Percentiles rank a stretch among this genome's conserved stretches.
Evolutionary conservation across 306 rosid species (phyloP).

Genomic region (Gillenia trifoliata): DNA sequence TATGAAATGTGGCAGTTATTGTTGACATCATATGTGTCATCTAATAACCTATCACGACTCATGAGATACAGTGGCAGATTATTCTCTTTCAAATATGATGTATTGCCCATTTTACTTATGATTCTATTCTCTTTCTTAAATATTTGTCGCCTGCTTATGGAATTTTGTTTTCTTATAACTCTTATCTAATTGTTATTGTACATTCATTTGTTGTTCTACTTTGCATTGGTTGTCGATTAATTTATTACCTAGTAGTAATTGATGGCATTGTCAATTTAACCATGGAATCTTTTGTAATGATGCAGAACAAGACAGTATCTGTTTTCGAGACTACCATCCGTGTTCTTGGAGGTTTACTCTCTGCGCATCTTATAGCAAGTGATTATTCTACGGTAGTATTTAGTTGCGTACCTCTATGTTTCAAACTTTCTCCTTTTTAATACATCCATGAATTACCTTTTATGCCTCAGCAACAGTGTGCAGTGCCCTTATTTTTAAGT

Average conservation of each 20-base stretch:
- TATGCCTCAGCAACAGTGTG: background rate
- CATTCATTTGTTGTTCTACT: background rate
- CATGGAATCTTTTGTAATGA: background rate
- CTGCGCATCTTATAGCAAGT: conserved; percentile 86
- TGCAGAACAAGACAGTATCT: conserved; percentile 96
- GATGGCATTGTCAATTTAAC: conserved; percentile 4
- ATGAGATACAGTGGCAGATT: background rate
- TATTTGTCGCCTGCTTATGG: background rate
- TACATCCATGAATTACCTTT: background rate
- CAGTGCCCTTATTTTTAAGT: background rate
- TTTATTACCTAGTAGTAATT: background rate
- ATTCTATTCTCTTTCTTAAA: background rate
- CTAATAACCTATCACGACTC: background rate
- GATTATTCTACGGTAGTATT: conserved; percentile 83
- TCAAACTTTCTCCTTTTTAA: background rate
- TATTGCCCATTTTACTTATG: background rate
- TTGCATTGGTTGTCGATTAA: background rate
- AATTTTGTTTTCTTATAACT: background rate
- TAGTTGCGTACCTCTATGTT: conserved; percentile 2
- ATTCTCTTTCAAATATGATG: background rate
- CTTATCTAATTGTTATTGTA: background rate
- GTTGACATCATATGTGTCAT: background rate
- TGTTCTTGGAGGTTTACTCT: conserved; percentile 85
- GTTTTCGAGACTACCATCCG: conserved; percentile 88
- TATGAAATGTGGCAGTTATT: background rate